These are phyloP conservation scores for Fusarium begoniae DNA, from an alignment of 2,329 filamentous ascomycete genomes.

Conservation along the genomic window DNA sequence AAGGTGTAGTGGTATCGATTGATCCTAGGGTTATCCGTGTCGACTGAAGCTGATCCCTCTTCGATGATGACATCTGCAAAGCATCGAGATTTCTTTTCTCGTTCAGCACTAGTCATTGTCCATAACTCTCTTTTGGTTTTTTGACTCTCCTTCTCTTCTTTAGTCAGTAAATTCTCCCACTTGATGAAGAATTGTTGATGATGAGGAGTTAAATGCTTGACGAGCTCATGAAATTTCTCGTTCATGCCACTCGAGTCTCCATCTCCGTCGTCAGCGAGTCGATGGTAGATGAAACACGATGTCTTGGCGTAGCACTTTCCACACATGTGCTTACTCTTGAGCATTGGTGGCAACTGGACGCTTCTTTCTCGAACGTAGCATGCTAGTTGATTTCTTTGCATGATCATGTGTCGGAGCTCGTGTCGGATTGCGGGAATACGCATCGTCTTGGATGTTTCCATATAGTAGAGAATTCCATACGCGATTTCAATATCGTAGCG, in stretches of 20 bases:
- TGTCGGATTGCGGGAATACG: constrained; percentile 86
- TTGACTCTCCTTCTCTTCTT: constrained; percentile 91
- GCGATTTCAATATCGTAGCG: constrained; percentile 92
- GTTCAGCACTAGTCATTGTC: constrained; percentile 92
- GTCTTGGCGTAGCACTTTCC: constrained; percentile 90
- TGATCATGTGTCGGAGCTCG: constrained; percentile 95
- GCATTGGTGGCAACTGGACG: constrained; percentile 83
- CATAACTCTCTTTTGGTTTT: constrained; percentile 90
- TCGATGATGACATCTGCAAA: constrained; percentile 89
- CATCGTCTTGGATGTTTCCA: constrained; percentile 87
- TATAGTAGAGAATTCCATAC: constrained; percentile 93
- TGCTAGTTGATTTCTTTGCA: constrained; percentile 91
- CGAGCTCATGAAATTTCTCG: constrained; percentile 82
- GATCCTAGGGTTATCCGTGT: constrained; percentile 79
- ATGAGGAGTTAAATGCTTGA: constrained; percentile 76
- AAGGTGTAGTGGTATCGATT: constrained; percentile 92
- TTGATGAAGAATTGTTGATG: constrained; percentile 90
- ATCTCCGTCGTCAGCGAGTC: constrained; percentile 83
- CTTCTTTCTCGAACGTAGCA: constrained; percentile 84
- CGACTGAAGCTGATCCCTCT: constrained; percentile 76
- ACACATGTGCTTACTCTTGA: constrained; percentile 83
- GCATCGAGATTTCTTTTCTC: constrained; percentile 88
- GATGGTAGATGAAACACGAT: constrained; percentile 93
- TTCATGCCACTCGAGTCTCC: constrained; percentile 83
- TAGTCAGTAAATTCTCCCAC: constrained; percentile 92